Conservation (phyloP, 1,139 yeast species). For the Pichia sp. region DNA sequence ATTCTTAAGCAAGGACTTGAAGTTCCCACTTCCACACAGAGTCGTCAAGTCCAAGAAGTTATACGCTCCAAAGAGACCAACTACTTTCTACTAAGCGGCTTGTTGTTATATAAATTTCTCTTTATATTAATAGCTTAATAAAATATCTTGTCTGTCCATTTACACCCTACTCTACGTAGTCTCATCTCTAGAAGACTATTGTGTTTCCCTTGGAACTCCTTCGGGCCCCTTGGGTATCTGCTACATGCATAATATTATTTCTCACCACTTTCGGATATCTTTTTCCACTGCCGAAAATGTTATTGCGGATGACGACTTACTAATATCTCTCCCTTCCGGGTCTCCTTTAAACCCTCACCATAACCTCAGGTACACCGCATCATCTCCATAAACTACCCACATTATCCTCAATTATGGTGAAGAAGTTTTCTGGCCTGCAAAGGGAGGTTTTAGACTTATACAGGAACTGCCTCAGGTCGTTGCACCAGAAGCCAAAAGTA, state of each 20-base stretch:
- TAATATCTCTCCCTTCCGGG: not conserved
- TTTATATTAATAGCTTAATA: conserved; percentile 20
- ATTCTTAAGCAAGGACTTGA: conserved; percentile 91
- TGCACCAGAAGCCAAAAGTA: conserved; percentile 52
- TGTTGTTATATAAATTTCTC: conserved; percentile 18
- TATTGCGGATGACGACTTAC: not conserved
- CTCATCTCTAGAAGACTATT: too few species aligned
- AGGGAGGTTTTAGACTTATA: conserved; percentile 54
- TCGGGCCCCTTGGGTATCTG: too few species aligned
- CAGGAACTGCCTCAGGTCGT: conserved; percentile 52
- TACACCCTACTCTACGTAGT: too few species aligned
- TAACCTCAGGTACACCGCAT: not conserved
- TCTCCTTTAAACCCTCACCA: not conserved
- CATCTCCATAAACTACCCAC: not conserved
- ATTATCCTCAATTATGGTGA: conserved; percentile 10
- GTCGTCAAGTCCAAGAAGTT: conserved; percentile 84
- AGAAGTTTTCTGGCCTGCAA: conserved; percentile 33
- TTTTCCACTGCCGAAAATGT: not conserved
- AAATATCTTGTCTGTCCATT: conserved; percentile 17
- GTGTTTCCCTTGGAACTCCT: too few species aligned
- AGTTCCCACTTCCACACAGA: conserved; percentile 99
- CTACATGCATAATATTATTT: too few species aligned
- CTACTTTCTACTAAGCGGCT: conserved; percentile 80
- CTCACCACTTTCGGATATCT: not conserved
- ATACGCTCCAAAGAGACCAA: conserved; percentile 90